A percentile compares a stretch with the other conserved stretches of the same genome.
Evolutionary conservation across 2,329 filamentous ascomycete genomes (phyloP).

Genomic region (Canariomyces notabilis): DNA sequence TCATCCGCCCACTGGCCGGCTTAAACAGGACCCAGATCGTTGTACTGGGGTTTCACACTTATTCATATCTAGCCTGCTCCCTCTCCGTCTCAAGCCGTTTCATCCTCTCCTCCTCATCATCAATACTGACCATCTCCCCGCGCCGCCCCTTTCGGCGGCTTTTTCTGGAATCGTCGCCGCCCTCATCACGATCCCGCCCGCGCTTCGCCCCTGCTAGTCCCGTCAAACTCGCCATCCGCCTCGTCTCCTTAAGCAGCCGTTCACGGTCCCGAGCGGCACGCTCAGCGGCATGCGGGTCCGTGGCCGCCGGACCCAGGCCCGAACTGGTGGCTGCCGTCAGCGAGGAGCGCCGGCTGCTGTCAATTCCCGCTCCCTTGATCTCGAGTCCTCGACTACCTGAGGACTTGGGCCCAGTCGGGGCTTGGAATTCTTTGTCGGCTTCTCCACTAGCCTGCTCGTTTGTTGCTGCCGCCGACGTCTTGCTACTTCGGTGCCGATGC

Average conservation of each 20-base stretch:
- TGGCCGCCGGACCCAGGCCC: constrained; percentile 19
- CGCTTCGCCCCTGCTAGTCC: constrained; percentile 45
- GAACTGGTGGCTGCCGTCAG: constrained; percentile 28
- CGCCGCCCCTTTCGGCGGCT: constrained; percentile 45
- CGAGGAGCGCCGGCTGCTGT: constrained; percentile 34
- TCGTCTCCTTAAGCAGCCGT: constrained; percentile 62
- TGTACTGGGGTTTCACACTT: too few species aligned
- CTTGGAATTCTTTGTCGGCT: constrained; percentile 36
- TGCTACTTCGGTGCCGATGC: constrained; percentile 35
- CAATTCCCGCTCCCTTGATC: constrained; percentile 31
- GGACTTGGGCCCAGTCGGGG: constrained; percentile 37
- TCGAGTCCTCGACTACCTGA: constrained; percentile 30
- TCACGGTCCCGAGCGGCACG: constrained; percentile 63
- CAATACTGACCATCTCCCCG: constrained; percentile 42
- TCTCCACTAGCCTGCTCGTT: constrained; percentile 25
- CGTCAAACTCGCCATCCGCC: constrained; percentile 54
- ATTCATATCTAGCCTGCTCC: constrained; percentile 43
- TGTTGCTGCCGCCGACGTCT: constrained; percentile 13
- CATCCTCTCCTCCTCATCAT: constrained; percentile 50
- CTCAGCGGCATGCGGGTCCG: constrained; percentile 63
- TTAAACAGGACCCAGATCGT: too few species aligned
- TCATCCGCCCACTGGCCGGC: too few species aligned
- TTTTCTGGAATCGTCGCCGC: constrained; percentile 20
- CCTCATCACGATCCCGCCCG: constrained; percentile 40
- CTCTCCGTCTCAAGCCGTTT: constrained; percentile 55